A percentile compares a stretch with the other conserved stretches of the same genome.
Conservation (phyloP, 495 filamentous ascomycete genomes). For the Articulospora tetracladia region DNA sequence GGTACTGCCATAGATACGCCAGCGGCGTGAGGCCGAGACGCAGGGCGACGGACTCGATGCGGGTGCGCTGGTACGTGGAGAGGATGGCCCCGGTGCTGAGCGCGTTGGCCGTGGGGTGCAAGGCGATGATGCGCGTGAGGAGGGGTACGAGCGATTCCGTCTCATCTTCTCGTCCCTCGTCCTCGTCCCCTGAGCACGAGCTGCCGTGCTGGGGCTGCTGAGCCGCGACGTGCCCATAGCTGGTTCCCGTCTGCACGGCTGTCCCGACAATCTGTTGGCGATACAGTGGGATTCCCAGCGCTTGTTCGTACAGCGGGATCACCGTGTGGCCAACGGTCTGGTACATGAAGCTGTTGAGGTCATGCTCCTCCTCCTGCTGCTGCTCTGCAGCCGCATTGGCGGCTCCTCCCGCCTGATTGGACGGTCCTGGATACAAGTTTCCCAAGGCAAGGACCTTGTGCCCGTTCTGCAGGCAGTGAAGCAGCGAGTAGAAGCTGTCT, state of each 20-base stretch:
- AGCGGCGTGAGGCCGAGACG: constrained; percentile 76
- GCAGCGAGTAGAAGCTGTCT: constrained; percentile 89
- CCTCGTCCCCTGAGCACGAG: not conserved
- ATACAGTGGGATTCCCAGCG: constrained; percentile 46
- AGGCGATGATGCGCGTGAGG: constrained; percentile 53
- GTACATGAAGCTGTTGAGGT: constrained; percentile 98
- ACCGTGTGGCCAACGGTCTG: constrained; percentile 90
- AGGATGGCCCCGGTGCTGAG: constrained; percentile 89
- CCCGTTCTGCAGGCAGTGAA: constrained; percentile 84
- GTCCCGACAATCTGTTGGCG: constrained; percentile 45
- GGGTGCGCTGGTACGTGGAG: constrained; percentile 90
- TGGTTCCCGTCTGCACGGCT: constrained; percentile 21
- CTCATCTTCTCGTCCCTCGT: constrained; percentile 54
- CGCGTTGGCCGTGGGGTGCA: constrained; percentile 76
- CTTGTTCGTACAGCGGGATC: constrained; percentile 78
- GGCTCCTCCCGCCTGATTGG: not conserved
- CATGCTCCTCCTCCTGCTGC: constrained; percentile 44
- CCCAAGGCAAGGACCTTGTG: constrained; percentile 84
- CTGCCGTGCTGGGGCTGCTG: not conserved
- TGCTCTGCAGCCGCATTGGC: not conserved
- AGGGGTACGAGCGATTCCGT: constrained; percentile 82
- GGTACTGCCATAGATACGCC: constrained; percentile 88
- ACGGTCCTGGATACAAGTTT: constrained; percentile 66
- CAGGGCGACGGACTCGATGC: constrained; percentile 82
- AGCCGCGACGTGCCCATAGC: constrained; percentile 11